Base-by-base conservation (phyloP, 208 protist species). In the Acanthamoeba divionensis region DNA sequence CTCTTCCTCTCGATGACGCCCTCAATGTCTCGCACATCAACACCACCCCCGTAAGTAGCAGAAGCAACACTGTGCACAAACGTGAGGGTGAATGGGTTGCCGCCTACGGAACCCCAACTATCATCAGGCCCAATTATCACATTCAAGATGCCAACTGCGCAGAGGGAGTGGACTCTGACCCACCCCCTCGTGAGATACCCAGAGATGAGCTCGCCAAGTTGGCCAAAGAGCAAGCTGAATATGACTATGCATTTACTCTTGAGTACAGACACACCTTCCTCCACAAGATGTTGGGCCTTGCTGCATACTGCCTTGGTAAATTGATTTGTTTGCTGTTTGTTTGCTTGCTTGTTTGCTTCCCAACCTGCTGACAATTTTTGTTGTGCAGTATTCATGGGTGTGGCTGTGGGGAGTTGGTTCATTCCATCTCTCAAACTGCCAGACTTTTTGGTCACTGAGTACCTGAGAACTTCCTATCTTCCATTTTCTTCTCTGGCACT, bases 1-100 rank as follows among this genome's bases (percentile, higher is more conserved):
- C n/a, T n/a, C n/a, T n/a, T n/a, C n/a, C n/a, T n/a, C n/a, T n/a
- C n/a, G n/a, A n/a, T n/a, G n/a, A n/a, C n/a, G n/a, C n/a, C n/a
- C n/a, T n/a, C n/a, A n/a, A n/a, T n/a, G n/a, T n/a, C n/a, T n/a
- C n/a, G n/a, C n/a, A n/a, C n/a, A n/a, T n/a, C n/a, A n/a, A n/a
- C n/a, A n/a, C n/a, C n/a, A n/a, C n/a, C n/a, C n/a, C n/a, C n/a
- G n/a, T n/a, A n/a, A n/a, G n/a, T n/a, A n/a, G n/a, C n/a, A n/a
- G n/a, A 57, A n/a, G n/a, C 52, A 57, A n/a, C n/a, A n/a, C 52
- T 29, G 13, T 88, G 57, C 21, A 88, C 12, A 36, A 47, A 0
- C 57, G 71, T 13, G 73, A 54, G 2, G 79, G 45, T 13, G 79
- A 66, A 26, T 88, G 79, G 79, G 79, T 88, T 54, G 79, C 79